phyloP scores from a whole-genome alignment of 1,284 basidiomycete species.

The Marasmius oreades region DNA sequence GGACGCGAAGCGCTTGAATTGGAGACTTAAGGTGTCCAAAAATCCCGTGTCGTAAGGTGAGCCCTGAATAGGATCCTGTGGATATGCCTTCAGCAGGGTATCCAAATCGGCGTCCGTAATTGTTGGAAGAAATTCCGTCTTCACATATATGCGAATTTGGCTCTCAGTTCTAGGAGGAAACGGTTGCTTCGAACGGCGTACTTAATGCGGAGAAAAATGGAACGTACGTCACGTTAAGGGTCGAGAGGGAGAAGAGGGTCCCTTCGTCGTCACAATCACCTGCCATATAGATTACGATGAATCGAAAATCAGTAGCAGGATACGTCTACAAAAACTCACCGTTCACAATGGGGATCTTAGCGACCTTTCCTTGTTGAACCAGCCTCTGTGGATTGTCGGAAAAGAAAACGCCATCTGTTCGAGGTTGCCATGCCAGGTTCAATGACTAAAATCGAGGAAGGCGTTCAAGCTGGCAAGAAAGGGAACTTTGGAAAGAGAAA shows the following conservation, averaged over 20 bases:
- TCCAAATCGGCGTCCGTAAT: constrained; percentile 26
- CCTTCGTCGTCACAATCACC: constrained; percentile 53
- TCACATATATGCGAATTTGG: constrained; percentile 33
- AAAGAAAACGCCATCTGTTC: constrained; percentile 49
- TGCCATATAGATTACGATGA: constrained; percentile 8
- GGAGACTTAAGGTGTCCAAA: constrained; percentile 40
- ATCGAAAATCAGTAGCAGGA: not conserved
- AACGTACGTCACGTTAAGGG: constrained; percentile 38
- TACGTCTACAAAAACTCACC: constrained; percentile 26
- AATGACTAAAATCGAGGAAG: constrained; percentile 24
- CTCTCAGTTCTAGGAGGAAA: constrained; percentile 29
- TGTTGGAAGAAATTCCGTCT: constrained; percentile 29
- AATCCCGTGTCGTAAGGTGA: constrained; percentile 50
- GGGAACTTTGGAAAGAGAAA: not conserved
- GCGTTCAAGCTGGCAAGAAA: not conserved
- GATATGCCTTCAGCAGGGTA: constrained; percentile 35
- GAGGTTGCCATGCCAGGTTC: constrained; percentile 43
- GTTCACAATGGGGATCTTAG: constrained; percentile 43
- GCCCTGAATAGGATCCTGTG: constrained; percentile 39
- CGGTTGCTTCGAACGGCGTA: not conserved
- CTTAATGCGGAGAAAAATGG: not conserved
- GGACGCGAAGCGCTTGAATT: constrained; percentile 52
- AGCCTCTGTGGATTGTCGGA: constrained; percentile 37
- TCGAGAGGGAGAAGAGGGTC: constrained; percentile 45
- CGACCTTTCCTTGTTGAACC: constrained; percentile 37